Evolutionary conservation across 2,329 filamentous ascomycete genomes (phyloP).

Genomic region (Hortaea sp.): DNA sequence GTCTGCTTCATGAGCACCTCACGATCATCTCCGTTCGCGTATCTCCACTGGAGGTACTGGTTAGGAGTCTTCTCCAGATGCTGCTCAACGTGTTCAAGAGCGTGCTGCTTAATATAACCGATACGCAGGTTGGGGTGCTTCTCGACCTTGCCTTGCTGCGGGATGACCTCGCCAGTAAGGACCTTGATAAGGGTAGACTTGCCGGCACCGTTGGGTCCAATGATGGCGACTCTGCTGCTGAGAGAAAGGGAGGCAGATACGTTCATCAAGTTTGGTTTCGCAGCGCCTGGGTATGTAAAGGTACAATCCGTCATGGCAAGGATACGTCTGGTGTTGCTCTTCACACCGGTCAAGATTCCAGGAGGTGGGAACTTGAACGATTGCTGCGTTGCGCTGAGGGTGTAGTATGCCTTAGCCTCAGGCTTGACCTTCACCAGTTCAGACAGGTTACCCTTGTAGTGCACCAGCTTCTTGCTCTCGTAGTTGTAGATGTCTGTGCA

Average conservation of each 20-base stretch:
- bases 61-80: slow-evolving; percentile 98
- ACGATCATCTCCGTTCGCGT: slow-evolving; percentile 91
- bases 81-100: slow-evolving; percentile 98
- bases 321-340: slow-evolving; percentile 87
- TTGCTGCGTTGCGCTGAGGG: slow-evolving; percentile 73
- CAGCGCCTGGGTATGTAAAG: slow-evolving; percentile 83
- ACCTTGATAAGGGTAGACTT: slow-evolving; percentile 98
- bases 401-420: slow-evolving; percentile 97
- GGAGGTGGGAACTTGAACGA: slow-evolving; percentile 98
- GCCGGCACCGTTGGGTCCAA: slow-evolving; percentile 93
- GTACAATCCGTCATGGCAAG: slow-evolving; percentile 88
- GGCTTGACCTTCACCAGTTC: slow-evolving; percentile 82
- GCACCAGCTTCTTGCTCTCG: slow-evolving; percentile 88
- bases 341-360: slow-evolving; percentile 88
- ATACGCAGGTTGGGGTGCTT: slow-evolving; percentile 98
- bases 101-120: slow-evolving; percentile 99
- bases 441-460: slow-evolving; percentile 72
- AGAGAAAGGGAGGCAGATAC: slow-evolving; percentile 81
- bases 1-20: slow-evolving; percentile 98
- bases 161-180: slow-evolving; percentile 83
- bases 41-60: slow-evolving; percentile 98
- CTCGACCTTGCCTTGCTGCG: slow-evolving; percentile 75
- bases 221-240: slow-evolving; percentile 89
- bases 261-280: slow-evolving; percentile 78
- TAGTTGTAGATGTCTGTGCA: slow-evolving; percentile 99